Evolutionary conservation across 768 basidiomycete species (phyloP).

Genomic region (Arthromyces matolae): DNA sequence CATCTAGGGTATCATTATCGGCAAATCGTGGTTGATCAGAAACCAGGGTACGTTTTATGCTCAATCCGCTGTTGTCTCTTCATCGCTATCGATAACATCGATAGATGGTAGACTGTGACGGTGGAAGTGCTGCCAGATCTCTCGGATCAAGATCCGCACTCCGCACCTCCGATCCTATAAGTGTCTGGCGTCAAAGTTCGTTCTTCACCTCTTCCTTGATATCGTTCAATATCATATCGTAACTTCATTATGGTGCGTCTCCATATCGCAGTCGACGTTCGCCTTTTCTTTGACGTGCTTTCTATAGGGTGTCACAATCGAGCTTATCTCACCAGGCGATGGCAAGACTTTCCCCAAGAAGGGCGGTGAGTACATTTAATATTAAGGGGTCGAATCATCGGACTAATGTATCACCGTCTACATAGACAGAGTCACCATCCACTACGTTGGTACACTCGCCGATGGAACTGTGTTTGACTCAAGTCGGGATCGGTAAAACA

Average conservation of each 20-base stretch:
- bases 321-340: conserved; percentile 58
- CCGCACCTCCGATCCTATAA: conserved; percentile 50
- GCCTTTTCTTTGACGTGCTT: conserved; percentile 12
- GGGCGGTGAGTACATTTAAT: conserved; percentile 52
- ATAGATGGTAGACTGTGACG: conserved; percentile 8
- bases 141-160: conserved; percentile 78
- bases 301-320: conserved; percentile 66
- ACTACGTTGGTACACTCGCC: conserved; percentile 71
- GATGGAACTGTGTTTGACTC: conserved; percentile 73
- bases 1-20: too few relatives aligned
- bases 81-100: conserved; percentile 18
- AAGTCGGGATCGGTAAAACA: conserved; percentile 64
- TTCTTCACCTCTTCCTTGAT: conserved; percentile 35
- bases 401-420: too few relatives aligned
- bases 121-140: conserved; percentile 33
- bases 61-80: conserved; percentile 9
- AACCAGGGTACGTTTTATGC: conserved; percentile 8
- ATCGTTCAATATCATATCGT: conserved; percentile 24
- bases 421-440: conserved; percentile 49
- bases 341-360: conserved; percentile 58
- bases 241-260: conserved; percentile 30
- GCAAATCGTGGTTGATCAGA: too few relatives aligned
- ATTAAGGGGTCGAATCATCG: background rate
- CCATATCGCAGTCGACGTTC: conserved; percentile 19
- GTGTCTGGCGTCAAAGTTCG: conserved; percentile 27